Conservation (phyloP, 495 filamentous ascomycete genomes). For the Monascus purpureus region DNA sequence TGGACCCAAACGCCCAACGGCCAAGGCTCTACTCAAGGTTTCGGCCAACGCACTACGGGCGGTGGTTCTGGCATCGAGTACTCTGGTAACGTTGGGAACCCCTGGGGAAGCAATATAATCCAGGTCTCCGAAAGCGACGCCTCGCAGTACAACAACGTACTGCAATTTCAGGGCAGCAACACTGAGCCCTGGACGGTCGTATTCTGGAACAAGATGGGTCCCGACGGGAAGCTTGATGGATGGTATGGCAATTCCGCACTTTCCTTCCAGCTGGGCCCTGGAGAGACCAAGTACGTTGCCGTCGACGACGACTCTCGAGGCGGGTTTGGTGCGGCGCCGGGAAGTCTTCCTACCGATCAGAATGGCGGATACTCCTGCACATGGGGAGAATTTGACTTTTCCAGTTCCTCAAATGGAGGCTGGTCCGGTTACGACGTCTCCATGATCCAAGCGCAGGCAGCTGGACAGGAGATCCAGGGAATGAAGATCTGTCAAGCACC, state of each 20-base stretch:
- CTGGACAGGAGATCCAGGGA: slow-evolving; percentile 19
- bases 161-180: slow-evolving; percentile 27
- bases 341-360: slow-evolving; percentile 15
- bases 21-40: slow-evolving; percentile 18
- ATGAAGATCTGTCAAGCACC: slow-evolving; percentile 26
- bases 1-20: slow-evolving; percentile 16
- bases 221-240: slow-evolving; percentile 22
- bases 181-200: slow-evolving; percentile 25
- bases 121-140: slow-evolving; percentile 19
- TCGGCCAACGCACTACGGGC: slow-evolving; percentile 13
- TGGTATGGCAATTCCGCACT: slow-evolving; percentile 27
- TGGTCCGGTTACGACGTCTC: slow-evolving; percentile 40
- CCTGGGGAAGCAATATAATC: slow-evolving; percentile 42
- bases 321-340: slow-evolving; percentile 18
- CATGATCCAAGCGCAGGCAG: slow-evolving; percentile 29
- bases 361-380: slow-evolving; percentile 23
- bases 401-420: slow-evolving; percentile 16
- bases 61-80: slow-evolving; percentile 9
- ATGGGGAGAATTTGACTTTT: slow-evolving; percentile 33
- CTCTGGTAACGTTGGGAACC: slow-evolving; percentile 27
- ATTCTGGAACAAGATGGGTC: slow-evolving; percentile 40
- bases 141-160: slow-evolving; percentile 31
- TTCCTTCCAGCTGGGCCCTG: slow-evolving; percentile 27
- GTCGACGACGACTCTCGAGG: slow-evolving; percentile 33
- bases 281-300: slow-evolving; percentile 29